Base-by-base conservation (phyloP, 768 basidiomycete species). In the Amanita molliuscula region DNA sequence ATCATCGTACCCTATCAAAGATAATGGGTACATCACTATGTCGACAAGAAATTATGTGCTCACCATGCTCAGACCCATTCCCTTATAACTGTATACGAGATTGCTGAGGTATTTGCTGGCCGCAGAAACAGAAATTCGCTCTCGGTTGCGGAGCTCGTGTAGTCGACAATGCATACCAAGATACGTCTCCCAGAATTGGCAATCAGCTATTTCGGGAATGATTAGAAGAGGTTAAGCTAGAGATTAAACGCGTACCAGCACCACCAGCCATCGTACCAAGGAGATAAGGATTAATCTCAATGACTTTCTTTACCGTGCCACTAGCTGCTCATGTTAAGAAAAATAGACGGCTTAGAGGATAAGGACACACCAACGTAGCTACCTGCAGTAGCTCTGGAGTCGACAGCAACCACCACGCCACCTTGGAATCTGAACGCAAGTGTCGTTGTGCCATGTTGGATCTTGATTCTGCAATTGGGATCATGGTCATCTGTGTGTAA, bases 191-290 rank as follows among this genome's bases (percentile, higher is more conserved):
- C 95, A 97, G 71, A 80, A 92, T 62, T 95, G 91, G 60, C 92
- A 93, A 64, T 94, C 90, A 49, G 92, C 91, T 89, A 55, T n/a
- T 34, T 21, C 55, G 16, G 9, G 6, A 38, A 35, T 26, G 18
- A 35, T 16, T 47, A 18, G 49, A 16, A 26, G 48, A 54, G 43
- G 58, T 35, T 18, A 37, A 4, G 21, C 11, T 16, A 28, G 20
- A 38, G 1, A 0, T 51, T 16, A 31, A 7, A 23, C 42, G 48
- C 48, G 9, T 61, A 83, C 93, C 95, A 58, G 96, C 96, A 67
- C 95, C 95, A 67, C 96, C 96, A 54, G 96, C 96, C 95, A 99
- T 98, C 1, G 96, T 99, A 54, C 96, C 96, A n/a, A 99, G 78
- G 44, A 99, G 70, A 71, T 93, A 98, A 36, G 91, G 91, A 71